Base-by-base conservation (phyloP, 1,284 basidiomycete species). In the Sanghuangporus sanghuang region DNA sequence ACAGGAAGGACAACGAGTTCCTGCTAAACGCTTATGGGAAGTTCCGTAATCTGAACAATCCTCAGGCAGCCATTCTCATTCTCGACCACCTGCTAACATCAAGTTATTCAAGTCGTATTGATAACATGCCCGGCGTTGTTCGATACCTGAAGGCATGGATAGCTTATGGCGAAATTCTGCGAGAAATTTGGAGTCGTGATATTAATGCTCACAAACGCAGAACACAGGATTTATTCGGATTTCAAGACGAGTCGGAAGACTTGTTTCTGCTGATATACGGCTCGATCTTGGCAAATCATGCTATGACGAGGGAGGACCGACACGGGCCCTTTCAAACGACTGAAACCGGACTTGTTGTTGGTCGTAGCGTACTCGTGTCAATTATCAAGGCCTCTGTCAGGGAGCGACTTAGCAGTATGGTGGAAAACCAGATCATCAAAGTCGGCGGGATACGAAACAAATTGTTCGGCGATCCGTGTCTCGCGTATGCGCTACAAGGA, bases 191-290 rank as follows among this genome's bases (percentile, higher is more conserved):
- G 44, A 32, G 21, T 23, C 48, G 49, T 14, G n/a, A 50, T 3
- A 35, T 48, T 23, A 21, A 48, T 14, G 36, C 23, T 12, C 12
- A 52, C 2, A 55, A 58, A 14, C 21, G 27, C 7, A 44, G 52
- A 21, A 53, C 40, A 39, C 59, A 62, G 42, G 52, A 53, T 44
- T 63, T 67, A 36, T 44, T 67, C 16, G 65, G 55, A 38, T 57
- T 67, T 38, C 53, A 35, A 1, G 44, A 54, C 9, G 16, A 32
- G 16, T 48, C 48, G 6, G 56, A 62, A 18, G 54, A 55, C 8
- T 42, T 46, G 27, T 62, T 54, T 44, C 21, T 42, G 2, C 39
- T 67, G 21, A 48, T 39, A 38, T 21, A 57, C 11, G 44, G 38
- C 18, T 64, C 65, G 4, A 27, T 59, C 11, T 46, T 67, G 48